Evolutionary conservation across 306 rosid species (phyloP), one percentile per base, ranked within the genome.

Genomic region (Carpinus fangiana): DNA sequence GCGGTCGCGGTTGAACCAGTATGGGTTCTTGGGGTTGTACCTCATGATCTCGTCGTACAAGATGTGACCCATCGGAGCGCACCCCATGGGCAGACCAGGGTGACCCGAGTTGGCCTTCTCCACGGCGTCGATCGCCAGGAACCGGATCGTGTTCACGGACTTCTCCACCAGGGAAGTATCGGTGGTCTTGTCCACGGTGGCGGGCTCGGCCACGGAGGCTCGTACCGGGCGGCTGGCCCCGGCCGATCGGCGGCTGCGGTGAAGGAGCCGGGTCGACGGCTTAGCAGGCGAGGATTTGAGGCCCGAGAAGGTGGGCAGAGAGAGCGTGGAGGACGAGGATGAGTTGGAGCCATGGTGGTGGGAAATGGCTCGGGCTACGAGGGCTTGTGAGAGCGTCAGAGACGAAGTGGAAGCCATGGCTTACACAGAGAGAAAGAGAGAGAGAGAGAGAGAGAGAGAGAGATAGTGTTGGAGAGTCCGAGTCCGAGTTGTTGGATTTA

Each of bases 81-180:
- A 95, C 0, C 99, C 99, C 99, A 95, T 95, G 20, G 99, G 99
- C 28, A 95, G 41, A 52, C 99, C 99, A 38, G 98, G 99, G 78
- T 95, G 99, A 38, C 99, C 99, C 51, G 98, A 93, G 53, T 89
- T 95, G 0, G 99, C 99, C 81, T 93, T 95, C 85, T 95, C 99
- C 0, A 92, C 99, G 0, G 99, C 88, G 74, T 92, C 99, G 46
- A 95, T 70, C 0, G 99, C 86, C 36, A 95, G 72, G 80, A 95
- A 95, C 3, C 99, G 92, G 89, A 95, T 95, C 85, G 98, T 87
- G 87, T 95, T 95, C 41, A 95, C 73, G 73, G 99, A 95, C 75
- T 95, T 93, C 34, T 91, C 99, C 0, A 93, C 87, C 43, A 95
- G 73, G 4, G 97, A 81, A 0, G 75, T 59, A 3, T 95, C 98